Evolutionary conservation across 2,329 filamentous ascomycete species (phyloP).

Genomic region (Exserohilum turcica): DNA sequence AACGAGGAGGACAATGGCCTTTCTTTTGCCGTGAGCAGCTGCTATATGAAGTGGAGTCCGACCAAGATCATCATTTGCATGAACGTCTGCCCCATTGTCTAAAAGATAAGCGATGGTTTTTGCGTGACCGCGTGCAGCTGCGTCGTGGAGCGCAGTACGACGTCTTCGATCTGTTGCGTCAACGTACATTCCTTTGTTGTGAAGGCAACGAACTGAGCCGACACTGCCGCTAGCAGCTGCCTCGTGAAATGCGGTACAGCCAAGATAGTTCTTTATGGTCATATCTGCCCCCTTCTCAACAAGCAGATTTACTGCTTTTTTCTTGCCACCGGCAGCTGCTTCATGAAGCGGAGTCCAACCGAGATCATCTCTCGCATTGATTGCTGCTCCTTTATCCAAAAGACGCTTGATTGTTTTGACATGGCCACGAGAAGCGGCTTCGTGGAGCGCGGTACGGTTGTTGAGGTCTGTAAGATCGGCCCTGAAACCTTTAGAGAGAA

Average conservation of each 20-base stretch:
- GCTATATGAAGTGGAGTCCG: neutral
- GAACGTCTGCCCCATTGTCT: neutral
- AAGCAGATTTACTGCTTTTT: neutral
- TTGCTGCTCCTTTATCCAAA: neutral
- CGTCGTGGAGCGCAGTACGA: neutral
- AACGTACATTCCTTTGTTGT: neutral
- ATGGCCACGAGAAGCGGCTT: neutral
- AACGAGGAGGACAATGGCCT: neutral
- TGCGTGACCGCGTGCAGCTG: neutral
- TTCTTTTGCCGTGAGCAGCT: neutral
- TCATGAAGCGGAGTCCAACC: neutral
- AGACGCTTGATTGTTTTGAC: neutral
- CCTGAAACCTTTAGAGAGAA: neutral
- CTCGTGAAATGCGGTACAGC: neutral
- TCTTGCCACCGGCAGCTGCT: neutral
- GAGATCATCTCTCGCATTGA: neutral
- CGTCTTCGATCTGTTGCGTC: neutral
- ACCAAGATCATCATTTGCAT: neutral
- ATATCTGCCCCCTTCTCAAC: no score
- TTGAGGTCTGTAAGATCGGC: neutral
- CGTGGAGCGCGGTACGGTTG: neutral
- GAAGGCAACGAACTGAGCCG: neutral
- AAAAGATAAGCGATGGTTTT: neutral
- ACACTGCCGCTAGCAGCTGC: neutral
- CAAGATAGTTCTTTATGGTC: neutral